phyloP scores from a whole-genome alignment of 495 filamentous ascomycete genomes.

The Talaromyces trachyspermus region DNA sequence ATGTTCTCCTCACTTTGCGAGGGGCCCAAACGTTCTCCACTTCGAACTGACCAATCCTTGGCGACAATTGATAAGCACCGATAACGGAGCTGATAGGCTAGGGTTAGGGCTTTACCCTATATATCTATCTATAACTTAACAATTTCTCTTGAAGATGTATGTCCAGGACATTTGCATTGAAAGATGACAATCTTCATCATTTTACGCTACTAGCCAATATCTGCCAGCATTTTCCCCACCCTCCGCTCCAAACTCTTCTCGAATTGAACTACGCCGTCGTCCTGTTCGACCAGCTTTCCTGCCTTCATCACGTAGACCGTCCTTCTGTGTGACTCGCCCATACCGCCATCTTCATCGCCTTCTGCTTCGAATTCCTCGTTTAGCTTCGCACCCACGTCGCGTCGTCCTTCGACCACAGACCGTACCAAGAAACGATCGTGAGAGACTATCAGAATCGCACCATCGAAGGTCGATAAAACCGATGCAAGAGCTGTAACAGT shows the following conservation, averaged over 20 bases:
- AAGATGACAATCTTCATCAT: too few species aligned
- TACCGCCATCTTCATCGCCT: slow-evolving; percentile 41
- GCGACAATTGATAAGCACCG: too few species aligned
- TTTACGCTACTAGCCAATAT: too few species aligned
- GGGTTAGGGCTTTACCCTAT: too few species aligned
- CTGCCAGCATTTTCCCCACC: slow-evolving; percentile 34
- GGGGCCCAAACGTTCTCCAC: too few species aligned
- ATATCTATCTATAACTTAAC: too few species aligned
- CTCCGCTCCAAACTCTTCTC: slow-evolving; percentile 57
- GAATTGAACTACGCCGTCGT: slow-evolving; percentile 54
- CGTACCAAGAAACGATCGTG: slow-evolving; percentile 74
- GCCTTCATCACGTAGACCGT: slow-evolving; percentile 52
- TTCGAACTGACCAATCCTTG: too few species aligned
- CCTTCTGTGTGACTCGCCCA: slow-evolving; percentile 37
- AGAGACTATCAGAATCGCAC: slow-evolving; percentile 63
- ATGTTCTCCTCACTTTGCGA: too few species aligned
- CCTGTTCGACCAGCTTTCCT: slow-evolving; percentile 49
- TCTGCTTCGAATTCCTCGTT: slow-evolving; percentile 45
- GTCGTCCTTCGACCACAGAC: slow-evolving; percentile 58
- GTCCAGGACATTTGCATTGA: too few species aligned
- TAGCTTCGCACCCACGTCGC: slow-evolving; percentile 30
- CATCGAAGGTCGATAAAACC: slow-evolving; percentile 57
- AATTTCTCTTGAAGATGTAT: too few species aligned
- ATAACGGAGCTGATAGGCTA: too few species aligned
- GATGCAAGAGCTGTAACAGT: slow-evolving; percentile 62